phyloP scores from a whole-genome alignment of 176 grass and related monocot genomes.

The bread wheat (Triticum aestivum) region DNA sequence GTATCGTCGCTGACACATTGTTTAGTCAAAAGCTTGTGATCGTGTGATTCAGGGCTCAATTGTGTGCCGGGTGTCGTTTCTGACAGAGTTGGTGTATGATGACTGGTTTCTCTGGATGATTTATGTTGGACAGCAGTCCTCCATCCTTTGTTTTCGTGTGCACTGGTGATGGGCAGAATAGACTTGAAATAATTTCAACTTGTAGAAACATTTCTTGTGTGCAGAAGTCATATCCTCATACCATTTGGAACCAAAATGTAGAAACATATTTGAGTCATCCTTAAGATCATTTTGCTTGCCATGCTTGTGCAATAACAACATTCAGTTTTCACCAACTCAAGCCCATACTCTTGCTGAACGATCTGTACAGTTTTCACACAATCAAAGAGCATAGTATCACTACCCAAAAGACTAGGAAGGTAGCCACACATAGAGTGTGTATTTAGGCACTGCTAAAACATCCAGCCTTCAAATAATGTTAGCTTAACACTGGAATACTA shows the following conservation, averaged over 20 bases:
- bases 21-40: not conserved
- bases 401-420: not conserved
- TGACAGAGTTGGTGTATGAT: not conserved
- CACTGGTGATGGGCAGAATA: no score
- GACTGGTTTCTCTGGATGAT: not conserved
- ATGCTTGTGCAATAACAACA: not conserved
- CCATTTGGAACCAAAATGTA: no score
- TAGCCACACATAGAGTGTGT: not conserved
- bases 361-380: not conserved
- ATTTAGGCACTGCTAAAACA: not conserved
- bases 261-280: not conserved
- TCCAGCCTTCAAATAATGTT: not conserved
- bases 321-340: not conserved
- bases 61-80: not conserved
- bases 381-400: not conserved
- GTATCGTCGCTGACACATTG: no score
- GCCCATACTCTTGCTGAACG: not conserved
- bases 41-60: not conserved
- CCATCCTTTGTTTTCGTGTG: not conserved
- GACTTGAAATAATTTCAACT: not conserved
- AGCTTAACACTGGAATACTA: not conserved
- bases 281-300: not conserved
- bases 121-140: not conserved
- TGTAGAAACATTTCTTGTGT: not conserved
- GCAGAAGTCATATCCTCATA: no score